Conservation (phyloP, 192 early-diverging fungal species). For the Funneliformis mosseae region DNA sequence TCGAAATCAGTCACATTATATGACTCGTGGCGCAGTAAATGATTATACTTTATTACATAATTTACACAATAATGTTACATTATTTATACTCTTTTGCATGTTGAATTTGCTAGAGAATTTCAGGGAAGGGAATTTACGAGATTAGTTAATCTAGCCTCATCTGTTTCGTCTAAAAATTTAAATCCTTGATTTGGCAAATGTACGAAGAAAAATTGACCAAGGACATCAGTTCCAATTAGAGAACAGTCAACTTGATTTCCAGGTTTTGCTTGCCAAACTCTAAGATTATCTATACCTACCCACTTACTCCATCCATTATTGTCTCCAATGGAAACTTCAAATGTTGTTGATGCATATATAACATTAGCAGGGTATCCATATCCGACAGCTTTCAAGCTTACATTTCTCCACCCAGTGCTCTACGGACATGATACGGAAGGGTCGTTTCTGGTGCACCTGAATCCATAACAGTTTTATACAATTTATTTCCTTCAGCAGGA, state of each 20-base stretch:
- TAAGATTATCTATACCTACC: conserved; percentile 10
- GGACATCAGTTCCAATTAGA: conserved; percentile 5
- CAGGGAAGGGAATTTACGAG: neutral
- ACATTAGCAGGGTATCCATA: conserved; percentile 1
- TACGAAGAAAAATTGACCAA: neutral
- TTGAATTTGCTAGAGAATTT: too few species aligned
- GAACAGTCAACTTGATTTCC: conserved; percentile 15
- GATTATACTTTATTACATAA: too few species aligned
- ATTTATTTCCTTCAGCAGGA: neutral
- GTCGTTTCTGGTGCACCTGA: neutral
- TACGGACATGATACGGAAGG: conserved; percentile 1
- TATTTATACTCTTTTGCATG: too few species aligned
- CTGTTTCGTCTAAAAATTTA: neutral
- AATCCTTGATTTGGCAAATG: neutral
- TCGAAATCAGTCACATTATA: too few species aligned
- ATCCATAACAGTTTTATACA: conserved; percentile 18
- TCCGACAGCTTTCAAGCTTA: neutral
- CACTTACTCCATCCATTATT: conserved; percentile 25
- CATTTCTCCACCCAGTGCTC: neutral
- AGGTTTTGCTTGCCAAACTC: neutral
- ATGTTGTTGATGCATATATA: conserved; percentile 7
- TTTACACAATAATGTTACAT: too few species aligned
- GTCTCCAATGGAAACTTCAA: conserved; percentile 16
- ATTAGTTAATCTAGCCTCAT: conserved; percentile 6
- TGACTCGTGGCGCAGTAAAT: too few species aligned